These are phyloP conservation scores for Suillus tomentosus DNA, from an alignment of 768 basidiomycete species.

Conservation along the genomic window DNA sequence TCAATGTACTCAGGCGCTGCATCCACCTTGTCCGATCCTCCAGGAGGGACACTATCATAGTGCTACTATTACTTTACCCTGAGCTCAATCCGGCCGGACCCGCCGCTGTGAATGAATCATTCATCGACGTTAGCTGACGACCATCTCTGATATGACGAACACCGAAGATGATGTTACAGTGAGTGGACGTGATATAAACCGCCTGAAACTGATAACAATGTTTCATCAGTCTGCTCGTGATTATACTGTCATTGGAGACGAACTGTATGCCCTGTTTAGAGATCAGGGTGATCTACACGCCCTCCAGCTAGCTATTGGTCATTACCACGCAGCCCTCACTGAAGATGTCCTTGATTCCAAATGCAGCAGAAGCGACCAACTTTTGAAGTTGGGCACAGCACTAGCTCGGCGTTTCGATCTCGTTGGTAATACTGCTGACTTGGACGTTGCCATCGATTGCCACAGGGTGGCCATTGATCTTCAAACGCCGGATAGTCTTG, in stretches of 20 bases:
- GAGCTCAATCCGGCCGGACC: not conserved
- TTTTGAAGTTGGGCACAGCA: conserved; percentile 22
- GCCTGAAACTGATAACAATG: not conserved
- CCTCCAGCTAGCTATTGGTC: conserved; percentile 17
- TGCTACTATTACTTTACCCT: not conserved
- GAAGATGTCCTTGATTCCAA: conserved; percentile 27
- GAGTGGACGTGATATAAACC: not conserved
- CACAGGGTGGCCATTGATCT: conserved; percentile 25
- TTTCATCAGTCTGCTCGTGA: conserved; percentile 1
- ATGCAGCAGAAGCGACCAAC: conserved; percentile 24
- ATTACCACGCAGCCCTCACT: conserved; percentile 15
- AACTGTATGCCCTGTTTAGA: conserved; percentile 28
- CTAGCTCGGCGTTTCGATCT: conserved; percentile 26
- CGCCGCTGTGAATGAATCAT: not conserved
- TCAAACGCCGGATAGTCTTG: conserved; percentile 17
- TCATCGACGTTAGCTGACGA: not conserved
- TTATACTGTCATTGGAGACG: conserved; percentile 26
- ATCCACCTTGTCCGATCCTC: not conserved
- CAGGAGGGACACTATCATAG: not conserved
- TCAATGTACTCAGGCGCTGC: too few relatives aligned
- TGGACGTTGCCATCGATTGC: conserved; percentile 30
- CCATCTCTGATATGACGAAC: conserved; percentile 12
- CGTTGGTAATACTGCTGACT: conserved; percentile 21
- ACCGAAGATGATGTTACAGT: conserved; percentile 1
- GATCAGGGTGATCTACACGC: conserved; percentile 7